A percentile compares a stretch with the other conserved stretches of the same genome.
These are phyloP conservation scores for Lentinula sp. DNA, from an alignment of 768 basidiomycete species.

Conservation along the genomic window DNA sequence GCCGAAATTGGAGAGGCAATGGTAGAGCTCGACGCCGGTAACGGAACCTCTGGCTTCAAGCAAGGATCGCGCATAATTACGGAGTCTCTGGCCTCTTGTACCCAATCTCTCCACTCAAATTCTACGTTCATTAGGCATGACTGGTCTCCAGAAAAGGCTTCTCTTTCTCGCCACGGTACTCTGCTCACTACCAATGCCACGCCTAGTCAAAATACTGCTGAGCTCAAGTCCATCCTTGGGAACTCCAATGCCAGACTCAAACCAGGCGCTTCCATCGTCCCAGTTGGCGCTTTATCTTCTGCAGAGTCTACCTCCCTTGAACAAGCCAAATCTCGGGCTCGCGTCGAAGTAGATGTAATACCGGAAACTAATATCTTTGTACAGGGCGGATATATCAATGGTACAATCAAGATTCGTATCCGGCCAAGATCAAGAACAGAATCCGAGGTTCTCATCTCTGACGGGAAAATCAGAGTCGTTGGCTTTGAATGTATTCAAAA, in stretches of 20 bases:
- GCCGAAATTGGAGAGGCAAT: conserved; percentile 44
- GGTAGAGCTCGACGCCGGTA: conserved; percentile 35
- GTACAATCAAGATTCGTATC: conserved; percentile 62
- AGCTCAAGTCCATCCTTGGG: conserved; percentile 60
- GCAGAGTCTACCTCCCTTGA: conserved; percentile 45
- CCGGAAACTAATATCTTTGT: conserved; percentile 71
- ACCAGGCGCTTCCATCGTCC: conserved; percentile 41
- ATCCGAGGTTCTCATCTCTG: conserved; percentile 56
- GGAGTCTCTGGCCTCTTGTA: conserved; percentile 23
- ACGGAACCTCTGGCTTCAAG: conserved; percentile 29
- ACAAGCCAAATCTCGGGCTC: conserved; percentile 65
- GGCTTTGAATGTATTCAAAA: conserved; percentile 74
- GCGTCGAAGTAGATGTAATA: conserved; percentile 79
- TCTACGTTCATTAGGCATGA: neutral
- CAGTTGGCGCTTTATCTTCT: conserved; percentile 12
- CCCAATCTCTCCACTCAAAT: conserved; percentile 10
- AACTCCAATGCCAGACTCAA: conserved; percentile 52
- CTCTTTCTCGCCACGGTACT: conserved; percentile 42
- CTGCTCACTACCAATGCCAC: conserved; percentile 46
- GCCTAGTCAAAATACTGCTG: conserved; percentile 43
- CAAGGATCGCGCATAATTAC: conserved; percentile 34
- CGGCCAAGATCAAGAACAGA: conserved; percentile 49
- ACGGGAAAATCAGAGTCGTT: conserved; percentile 74
- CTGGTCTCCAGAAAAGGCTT: conserved; percentile 6
- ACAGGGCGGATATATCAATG: conserved; percentile 71